These are phyloP conservation scores for Entomophthora muscae DNA, from an alignment of 371 early-diverging fungal genomes.

Conservation along the genomic window DNA sequence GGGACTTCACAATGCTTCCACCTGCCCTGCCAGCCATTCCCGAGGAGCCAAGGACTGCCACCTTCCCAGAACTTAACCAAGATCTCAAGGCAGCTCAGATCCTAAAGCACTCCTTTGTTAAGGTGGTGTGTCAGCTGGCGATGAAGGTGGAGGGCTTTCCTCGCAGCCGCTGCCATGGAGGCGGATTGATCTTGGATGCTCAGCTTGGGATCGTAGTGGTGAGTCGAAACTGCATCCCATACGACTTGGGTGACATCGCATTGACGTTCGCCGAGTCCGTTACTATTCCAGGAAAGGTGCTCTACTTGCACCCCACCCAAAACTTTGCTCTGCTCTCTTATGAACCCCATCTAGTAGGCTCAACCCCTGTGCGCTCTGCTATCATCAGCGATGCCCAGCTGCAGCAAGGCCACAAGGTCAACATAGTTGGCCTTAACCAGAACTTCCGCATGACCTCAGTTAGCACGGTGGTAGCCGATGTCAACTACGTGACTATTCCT, in stretches of 20 bases:
- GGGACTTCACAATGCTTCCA: constrained; percentile 47
- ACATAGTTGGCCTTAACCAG: constrained; percentile 56
- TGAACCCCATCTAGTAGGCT: constrained; percentile 49
- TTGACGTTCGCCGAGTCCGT: constrained; percentile 62
- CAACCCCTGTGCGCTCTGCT: constrained; percentile 47
- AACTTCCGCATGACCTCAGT: constrained; percentile 57
- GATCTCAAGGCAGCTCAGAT: constrained; percentile 34
- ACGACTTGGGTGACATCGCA: constrained; percentile 46
- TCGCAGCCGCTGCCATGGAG: constrained; percentile 39
- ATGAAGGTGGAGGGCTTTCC: constrained; percentile 47
- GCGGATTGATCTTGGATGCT: constrained; percentile 56
- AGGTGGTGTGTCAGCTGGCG: constrained; percentile 43
- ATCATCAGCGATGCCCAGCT: constrained; percentile 33
- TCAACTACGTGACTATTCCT: constrained; percentile 61
- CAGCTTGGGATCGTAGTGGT: constrained; percentile 48
- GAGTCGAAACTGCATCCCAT: constrained; percentile 50
- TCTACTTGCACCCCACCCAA: constrained; percentile 72
- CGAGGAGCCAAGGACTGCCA: constrained; percentile 31
- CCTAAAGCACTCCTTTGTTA: constrained; percentile 39
- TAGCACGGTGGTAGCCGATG: constrained; percentile 55
- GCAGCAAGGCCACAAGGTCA: constrained; percentile 40
- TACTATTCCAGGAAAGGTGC: constrained; percentile 53
- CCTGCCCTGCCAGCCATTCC: constrained; percentile 23
- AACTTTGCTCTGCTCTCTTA: constrained; percentile 56
- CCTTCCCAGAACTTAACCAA: constrained; percentile 31